These are phyloP conservation scores for Heracleum sosnowskyi DNA, from an alignment of 129 eudicot genomes.

Conservation along the genomic window DNA sequence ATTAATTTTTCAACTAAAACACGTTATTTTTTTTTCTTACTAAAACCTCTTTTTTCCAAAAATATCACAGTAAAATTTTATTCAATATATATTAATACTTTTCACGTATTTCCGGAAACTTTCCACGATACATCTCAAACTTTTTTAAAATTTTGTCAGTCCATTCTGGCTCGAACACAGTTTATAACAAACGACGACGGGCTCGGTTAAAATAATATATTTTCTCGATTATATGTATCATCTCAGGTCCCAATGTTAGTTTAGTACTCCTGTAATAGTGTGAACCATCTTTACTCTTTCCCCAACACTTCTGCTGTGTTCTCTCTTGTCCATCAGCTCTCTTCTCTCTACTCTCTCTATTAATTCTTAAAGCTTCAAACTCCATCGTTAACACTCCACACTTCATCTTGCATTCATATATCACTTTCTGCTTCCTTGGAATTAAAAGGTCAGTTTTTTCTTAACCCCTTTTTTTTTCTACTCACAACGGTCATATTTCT, in stretches of 20 bases:
- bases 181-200: too few relatives aligned
- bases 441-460: background rate
- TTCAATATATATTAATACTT: too few relatives aligned
- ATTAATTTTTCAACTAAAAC: too few relatives aligned
- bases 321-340: background rate
- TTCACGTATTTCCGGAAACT: too few relatives aligned
- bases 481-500: constrained; percentile 26
- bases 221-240: too few relatives aligned
- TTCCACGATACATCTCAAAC: too few relatives aligned
- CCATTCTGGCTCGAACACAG: too few relatives aligned
- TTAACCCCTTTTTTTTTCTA: background rate
- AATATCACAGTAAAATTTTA: too few relatives aligned
- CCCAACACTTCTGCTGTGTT: background rate
- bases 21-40: too few relatives aligned
- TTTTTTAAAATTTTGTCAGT: too few relatives aligned
- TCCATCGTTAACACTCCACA: background rate
- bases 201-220: too few relatives aligned
- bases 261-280: background rate
- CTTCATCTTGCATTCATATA: background rate
- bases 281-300: background rate
- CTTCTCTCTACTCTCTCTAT: background rate
- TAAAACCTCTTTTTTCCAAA: too few relatives aligned
- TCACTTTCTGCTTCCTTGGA: background rate
- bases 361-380: background rate
- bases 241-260: background rate